A percentile compares a stretch with the other conserved stretches of the same genome.
Conservation (phyloP, 371 early-diverging fungal genomes). For the Lichtheimia ornata region DNA sequence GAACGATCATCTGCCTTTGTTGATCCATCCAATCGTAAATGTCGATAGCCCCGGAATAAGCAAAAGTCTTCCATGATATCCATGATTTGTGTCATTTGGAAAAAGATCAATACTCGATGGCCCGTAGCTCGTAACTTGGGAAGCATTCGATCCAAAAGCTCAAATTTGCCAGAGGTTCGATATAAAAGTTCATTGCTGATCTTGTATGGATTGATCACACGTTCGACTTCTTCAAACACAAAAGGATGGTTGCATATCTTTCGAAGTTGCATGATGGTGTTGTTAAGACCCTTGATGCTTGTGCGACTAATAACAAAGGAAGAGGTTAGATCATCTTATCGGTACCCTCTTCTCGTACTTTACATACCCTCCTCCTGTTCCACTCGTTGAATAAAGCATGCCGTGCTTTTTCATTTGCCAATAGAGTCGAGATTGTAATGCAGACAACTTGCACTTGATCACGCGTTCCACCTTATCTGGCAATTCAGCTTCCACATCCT, state of each 20-base stretch:
- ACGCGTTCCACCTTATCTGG: conserved; percentile 99
- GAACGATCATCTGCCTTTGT: conserved; percentile 92
- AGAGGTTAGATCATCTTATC: background rate
- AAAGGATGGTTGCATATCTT: conserved; percentile 99
- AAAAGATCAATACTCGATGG: conserved; percentile 96
- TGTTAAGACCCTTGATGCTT: conserved; percentile 88
- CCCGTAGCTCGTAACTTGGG: conserved; percentile 86
- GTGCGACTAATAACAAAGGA: conserved; percentile 34
- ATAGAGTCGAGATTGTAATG: conserved; percentile 80
- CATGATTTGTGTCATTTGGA: conserved; percentile 99
- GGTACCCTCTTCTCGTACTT: background rate
- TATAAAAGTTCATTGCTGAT: conserved; percentile 62
- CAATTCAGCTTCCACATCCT: conserved; percentile 98
- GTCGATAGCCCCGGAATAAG: conserved; percentile 73
- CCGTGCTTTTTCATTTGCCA: conserved; percentile 78
- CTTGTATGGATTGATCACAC: conserved; percentile 68
- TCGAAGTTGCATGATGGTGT: conserved; percentile 98
- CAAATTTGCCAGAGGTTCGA: conserved; percentile 96
- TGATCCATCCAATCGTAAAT: conserved; percentile 96
- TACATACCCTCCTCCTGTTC: conserved; percentile 3
- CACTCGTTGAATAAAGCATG: conserved; percentile 55
- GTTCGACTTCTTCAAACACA: conserved; percentile 96
- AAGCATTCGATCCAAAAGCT: conserved; percentile 95
- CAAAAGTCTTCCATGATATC: conserved; percentile 97
- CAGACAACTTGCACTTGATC: conserved; percentile 90